Conservation (phyloP, 371 early-diverging fungal genomes). For the Mucor irregularis region DNA sequence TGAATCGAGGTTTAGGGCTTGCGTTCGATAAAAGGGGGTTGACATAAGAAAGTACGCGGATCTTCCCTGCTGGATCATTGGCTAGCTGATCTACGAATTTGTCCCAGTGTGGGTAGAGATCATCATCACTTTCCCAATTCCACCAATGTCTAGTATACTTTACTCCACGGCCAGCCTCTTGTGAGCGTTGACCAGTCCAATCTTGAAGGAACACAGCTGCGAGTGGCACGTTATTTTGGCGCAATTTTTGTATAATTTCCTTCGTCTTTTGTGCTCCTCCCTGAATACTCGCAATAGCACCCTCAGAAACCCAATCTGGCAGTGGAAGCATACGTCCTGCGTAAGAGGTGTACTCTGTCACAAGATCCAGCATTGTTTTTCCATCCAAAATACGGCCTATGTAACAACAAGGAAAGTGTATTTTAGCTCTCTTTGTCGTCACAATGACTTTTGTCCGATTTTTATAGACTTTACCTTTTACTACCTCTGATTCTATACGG, state of each 20-base stretch:
- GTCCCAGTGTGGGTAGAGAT: conserved; percentile 48
- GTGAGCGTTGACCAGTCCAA: conserved; percentile 49
- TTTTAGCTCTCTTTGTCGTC: not conserved
- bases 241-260: conserved; percentile 27
- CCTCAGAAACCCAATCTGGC: conserved; percentile 51
- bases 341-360: conserved; percentile 50
- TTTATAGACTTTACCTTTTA: conserved; percentile 21
- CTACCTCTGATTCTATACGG: conserved; percentile 30
- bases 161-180: conserved; percentile 20
- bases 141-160: conserved; percentile 44
- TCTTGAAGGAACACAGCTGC: conserved; percentile 51
- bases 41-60: conserved; percentile 40
- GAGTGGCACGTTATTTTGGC: conserved; percentile 32
- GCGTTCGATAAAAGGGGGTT: conserved; percentile 42
- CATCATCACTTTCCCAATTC: conserved; percentile 52
- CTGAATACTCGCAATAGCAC: conserved; percentile 48
- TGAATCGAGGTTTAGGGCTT: conserved; percentile 18
- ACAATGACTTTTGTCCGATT: not conserved
- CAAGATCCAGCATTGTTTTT: conserved; percentile 41
- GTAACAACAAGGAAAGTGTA: not conserved
- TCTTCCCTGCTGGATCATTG: conserved; percentile 14
- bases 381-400: conserved; percentile 47
- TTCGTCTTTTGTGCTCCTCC: conserved; percentile 46
- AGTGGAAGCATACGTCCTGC: conserved; percentile 49
- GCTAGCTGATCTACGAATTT: conserved; percentile 31